phyloP scores from a whole-genome alignment of 345 rosid genomes.

The Salix viminalis region DNA sequence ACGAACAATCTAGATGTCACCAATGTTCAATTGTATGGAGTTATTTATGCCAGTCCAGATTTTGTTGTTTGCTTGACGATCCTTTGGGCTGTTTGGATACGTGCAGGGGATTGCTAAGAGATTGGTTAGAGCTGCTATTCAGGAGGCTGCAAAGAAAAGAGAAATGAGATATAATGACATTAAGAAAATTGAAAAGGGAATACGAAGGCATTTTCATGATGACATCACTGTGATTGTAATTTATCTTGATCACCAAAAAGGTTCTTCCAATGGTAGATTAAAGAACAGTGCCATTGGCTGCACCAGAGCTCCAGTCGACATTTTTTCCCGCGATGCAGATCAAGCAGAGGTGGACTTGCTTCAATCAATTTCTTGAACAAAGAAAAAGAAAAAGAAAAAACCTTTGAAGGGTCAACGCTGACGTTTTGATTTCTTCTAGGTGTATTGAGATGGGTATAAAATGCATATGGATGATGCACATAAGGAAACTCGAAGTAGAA shows the following conservation, averaged over 20 bases:
- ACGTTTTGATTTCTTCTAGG: background rate
- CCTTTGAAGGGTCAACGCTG: background rate
- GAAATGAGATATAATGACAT: constrained; percentile 32
- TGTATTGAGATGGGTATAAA: background rate
- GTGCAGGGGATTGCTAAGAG: constrained; percentile 34
- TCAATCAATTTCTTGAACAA: constrained; percentile 17
- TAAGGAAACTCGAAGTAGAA: background rate
- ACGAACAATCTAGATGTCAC: too few species aligned
- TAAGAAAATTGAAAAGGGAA: constrained; percentile 23
- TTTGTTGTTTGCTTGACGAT: background rate
- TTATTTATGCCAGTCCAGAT: background rate
- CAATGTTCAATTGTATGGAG: background rate
- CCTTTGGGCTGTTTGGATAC: background rate
- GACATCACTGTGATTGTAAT: constrained; percentile 31
- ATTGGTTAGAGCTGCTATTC: constrained; percentile 31
- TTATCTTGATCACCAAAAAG: constrained; percentile 49
- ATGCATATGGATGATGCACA: background rate
- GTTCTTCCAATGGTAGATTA: constrained; percentile 21
- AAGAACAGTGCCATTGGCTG: constrained; percentile 36
- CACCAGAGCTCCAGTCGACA: constrained; percentile 65
- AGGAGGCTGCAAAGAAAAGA: constrained; percentile 30
- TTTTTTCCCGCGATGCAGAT: constrained; percentile 55
- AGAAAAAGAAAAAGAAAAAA: background rate
- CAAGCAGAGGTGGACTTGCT: constrained; percentile 37
- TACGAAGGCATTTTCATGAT: constrained; percentile 29